phyloP scores from a whole-genome alignment of 306 rosid genomes.

The Hippophae rhamnoides region DNA sequence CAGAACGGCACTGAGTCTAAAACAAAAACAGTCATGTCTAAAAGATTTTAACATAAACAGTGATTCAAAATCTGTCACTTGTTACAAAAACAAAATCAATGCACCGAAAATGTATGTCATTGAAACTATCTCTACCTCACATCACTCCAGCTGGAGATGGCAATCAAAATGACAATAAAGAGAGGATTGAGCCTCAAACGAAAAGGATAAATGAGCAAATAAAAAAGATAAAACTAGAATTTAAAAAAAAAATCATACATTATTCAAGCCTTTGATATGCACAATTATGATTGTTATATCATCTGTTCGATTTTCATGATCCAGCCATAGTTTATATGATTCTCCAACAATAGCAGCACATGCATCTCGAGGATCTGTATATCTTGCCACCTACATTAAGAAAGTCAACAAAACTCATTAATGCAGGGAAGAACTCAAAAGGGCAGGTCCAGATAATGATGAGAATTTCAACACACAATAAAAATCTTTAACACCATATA shows the following conservation, averaged over 20 bases:
- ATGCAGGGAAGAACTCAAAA: neutral
- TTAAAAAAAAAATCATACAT: slow-evolving; percentile 45
- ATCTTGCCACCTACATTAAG: slow-evolving; percentile 62
- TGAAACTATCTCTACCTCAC: too few relatives aligned
- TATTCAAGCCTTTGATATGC: slow-evolving; percentile 73
- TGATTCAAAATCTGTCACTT: too few relatives aligned
- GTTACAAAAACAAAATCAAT: too few relatives aligned
- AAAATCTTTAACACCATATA: too few relatives aligned
- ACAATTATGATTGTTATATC: slow-evolving; percentile 88
- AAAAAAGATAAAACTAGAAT: slow-evolving; percentile 8
- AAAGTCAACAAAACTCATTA: slow-evolving; percentile 17
- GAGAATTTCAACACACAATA: too few relatives aligned
- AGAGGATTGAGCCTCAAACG: slow-evolving; percentile 6
- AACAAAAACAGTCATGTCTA: too few relatives aligned
- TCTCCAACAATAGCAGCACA: slow-evolving; percentile 95
- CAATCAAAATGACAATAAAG: too few relatives aligned
- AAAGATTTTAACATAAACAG: too few relatives aligned
- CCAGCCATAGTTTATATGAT: slow-evolving; percentile 87
- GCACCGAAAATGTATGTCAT: too few relatives aligned
- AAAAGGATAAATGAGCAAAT: neutral
- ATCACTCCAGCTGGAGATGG: too few relatives aligned
- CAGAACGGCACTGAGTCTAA: too few relatives aligned
- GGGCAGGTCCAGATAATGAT: too few relatives aligned
- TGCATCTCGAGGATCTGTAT: slow-evolving; percentile 92
- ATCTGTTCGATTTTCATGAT: slow-evolving; percentile 82